Evolutionary conservation across 805 yeast species (phyloP).

Genomic region (Teunomyces kruisii): DNA sequence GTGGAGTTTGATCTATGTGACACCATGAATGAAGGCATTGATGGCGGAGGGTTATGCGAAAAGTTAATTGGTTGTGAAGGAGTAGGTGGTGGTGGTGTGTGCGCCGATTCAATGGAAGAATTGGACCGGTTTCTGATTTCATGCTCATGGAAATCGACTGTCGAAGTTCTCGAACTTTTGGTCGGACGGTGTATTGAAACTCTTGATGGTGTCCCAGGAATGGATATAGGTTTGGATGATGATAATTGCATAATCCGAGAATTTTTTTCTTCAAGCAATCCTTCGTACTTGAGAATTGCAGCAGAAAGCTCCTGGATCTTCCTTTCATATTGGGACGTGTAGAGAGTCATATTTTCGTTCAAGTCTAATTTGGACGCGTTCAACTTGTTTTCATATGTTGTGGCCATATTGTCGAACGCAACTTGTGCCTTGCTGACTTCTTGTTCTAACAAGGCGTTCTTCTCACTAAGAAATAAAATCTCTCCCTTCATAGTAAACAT

Average conservation of each 20-base stretch:
- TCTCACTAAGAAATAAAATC: constrained; percentile 17
- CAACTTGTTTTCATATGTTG: constrained; percentile 22
- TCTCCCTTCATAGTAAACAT: constrained; percentile 17
- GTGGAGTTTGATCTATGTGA: neutral
- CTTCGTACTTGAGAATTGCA: constrained; percentile 32
- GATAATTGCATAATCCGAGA: constrained; percentile 33
- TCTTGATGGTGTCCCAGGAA: constrained; percentile 19
- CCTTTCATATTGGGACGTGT: constrained; percentile 30
- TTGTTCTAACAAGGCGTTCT: constrained; percentile 15
- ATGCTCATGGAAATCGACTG: neutral
- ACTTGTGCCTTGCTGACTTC: constrained; percentile 17
- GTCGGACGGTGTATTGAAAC: neutral
- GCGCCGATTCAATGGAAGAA: constrained; percentile 10
- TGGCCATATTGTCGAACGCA: constrained; percentile 14
- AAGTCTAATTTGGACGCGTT: constrained; percentile 25
- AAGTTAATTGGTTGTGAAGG: neutral
- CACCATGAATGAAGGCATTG: neutral
- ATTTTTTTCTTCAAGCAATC: constrained; percentile 37
- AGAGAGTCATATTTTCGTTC: constrained; percentile 22
- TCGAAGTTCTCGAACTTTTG: constrained; percentile 2
- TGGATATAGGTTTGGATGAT: constrained; percentile 38
- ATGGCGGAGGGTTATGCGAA: neutral
- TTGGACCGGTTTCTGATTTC: constrained; percentile 7
- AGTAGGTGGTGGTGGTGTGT: constrained; percentile 5
- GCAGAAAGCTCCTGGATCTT: constrained; percentile 34